These are phyloP conservation scores for Metschnikowia amazonensis DNA, from an alignment of 805 yeast species.

Conservation along the genomic window DNA sequence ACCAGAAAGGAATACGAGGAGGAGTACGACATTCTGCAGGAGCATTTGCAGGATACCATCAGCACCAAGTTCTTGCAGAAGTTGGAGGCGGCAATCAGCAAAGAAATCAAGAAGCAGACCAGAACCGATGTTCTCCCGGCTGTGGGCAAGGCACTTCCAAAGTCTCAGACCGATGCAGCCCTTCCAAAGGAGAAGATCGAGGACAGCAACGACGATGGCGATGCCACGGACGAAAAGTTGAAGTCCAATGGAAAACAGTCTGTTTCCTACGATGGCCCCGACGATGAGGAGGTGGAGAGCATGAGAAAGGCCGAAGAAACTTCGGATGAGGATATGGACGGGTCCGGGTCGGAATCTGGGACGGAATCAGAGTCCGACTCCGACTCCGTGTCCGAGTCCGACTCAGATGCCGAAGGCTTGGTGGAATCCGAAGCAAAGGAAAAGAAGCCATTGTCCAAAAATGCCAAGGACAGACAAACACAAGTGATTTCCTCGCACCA, in stretches of 20 bases:
- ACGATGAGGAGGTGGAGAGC: slow-evolving; percentile 89
- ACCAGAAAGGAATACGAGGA: slow-evolving; percentile 69
- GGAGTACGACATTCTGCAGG: slow-evolving; percentile 85
- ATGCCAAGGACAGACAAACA: slow-evolving; percentile 80
- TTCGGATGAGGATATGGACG: slow-evolving; percentile 58
- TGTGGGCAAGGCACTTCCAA: slow-evolving; percentile 69
- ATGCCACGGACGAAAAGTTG: slow-evolving; percentile 56
- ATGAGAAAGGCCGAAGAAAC: slow-evolving; percentile 81
- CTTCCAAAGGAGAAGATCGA: slow-evolving; percentile 26
- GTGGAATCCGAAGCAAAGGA: slow-evolving; percentile 14
- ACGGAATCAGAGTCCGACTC: slow-evolving; percentile 20
- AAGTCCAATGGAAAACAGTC: slow-evolving; percentile 72
- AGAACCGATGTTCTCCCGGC: slow-evolving; percentile 54
- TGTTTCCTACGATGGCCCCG: slow-evolving; percentile 91
- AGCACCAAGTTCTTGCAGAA: slow-evolving; percentile 60
- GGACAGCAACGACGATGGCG: slow-evolving; percentile 54
- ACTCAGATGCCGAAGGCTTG: slow-evolving; percentile 21
- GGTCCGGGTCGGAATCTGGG: slow-evolving; percentile 30
- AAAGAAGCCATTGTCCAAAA: slow-evolving; percentile 40
- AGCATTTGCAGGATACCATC: slow-evolving; percentile 69
- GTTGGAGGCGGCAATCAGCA: slow-evolving; percentile 68
- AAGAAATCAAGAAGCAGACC: slow-evolving; percentile 81
- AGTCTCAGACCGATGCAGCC: slow-evolving; percentile 33
- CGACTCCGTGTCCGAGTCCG: slow-evolving; percentile 39
- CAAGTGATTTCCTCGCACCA: slow-evolving; percentile 72